A percentile compares a stretch with the other conserved stretches of the same genome.
Evolutionary conservation across 345 rosid genomes (phyloP).

Genomic region (Eucalyptus erythrocorys): DNA sequence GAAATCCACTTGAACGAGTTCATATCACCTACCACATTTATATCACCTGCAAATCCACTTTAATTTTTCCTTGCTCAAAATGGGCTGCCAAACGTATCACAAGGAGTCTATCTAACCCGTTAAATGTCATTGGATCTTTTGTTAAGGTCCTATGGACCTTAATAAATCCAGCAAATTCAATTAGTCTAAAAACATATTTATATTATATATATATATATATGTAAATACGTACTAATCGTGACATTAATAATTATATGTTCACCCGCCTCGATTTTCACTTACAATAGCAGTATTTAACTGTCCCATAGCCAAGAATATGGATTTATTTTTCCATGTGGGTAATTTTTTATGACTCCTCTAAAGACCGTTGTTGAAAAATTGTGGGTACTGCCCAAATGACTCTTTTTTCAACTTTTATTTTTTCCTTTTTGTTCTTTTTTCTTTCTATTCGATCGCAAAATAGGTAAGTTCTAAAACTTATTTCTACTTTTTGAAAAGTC

Average conservation of each 20-base stretch:
- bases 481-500: neutral
- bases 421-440: neutral
- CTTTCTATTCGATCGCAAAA: neutral
- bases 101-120: neutral
- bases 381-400: neutral
- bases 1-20: no score
- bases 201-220: no score
- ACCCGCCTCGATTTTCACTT: neutral
- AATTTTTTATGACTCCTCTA: neutral
- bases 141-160: neutral
- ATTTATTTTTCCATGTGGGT: neutral
- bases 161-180: neutral
- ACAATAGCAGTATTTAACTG: neutral
- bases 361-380: neutral
- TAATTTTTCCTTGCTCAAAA: neutral
- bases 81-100: neutral
- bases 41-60: neutral
- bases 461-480: neutral
- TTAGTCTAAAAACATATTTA: neutral
- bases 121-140: neutral
- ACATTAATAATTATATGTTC: no score
- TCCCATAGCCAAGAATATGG: neutral
- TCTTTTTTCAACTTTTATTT: neutral
- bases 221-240: no score
- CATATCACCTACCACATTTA: neutral